Evolutionary conservation across 371 early-diverging fungal species (phyloP), one percentile per base, ranked within the genome.

Genomic region (Synchytrium microbalum): DNA sequence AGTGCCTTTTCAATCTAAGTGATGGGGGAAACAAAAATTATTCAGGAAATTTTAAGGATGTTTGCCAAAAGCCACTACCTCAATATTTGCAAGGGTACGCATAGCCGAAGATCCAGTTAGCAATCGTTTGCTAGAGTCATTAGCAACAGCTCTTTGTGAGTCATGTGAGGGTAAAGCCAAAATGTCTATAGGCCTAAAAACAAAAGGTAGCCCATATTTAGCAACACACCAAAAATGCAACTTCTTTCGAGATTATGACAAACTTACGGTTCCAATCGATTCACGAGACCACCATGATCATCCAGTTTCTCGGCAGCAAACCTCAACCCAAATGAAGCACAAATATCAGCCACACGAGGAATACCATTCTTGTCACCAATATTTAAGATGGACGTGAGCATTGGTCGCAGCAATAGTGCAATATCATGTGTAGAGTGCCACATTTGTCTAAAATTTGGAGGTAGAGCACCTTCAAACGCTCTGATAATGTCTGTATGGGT

Each of bases 211-310:
- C n/a, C 46, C 46, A 10, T 38, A 38, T 38, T 5, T 38, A 19
- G 46, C 5, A 38, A 19, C 10, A 38, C 10, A 38, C 5, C 5
- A 19, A 38, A 38, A 38, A 38, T 10, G 46, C 46, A 38, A 19
- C 46, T n/a, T n/a, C n/a, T n/a, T n/a, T n/a, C n/a, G n/a, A n/a
- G n/a, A n/a, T n/a, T n/a, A n/a, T n/a, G 27, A 55, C 2, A n/a
- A 1, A 74, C 87, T 75, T 81, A 92, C 89, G 95, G 95, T 59
- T 93, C 91, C 32, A 92, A 69, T 19, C 77, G 75, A 70, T 82
- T 90, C 0, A 76, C 59, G 63, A 84, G 81, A 0, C 89, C 90
- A 46, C 85, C 84, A 32, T 84, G 83, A 0, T 75, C 78, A 2
- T 58, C 57, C 66, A 19, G 46, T 38, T 80, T 85, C 62, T 89